Conservation (phyloP, 1,139 yeast genomes). For the Barnettozyma hawaiiensis region DNA sequence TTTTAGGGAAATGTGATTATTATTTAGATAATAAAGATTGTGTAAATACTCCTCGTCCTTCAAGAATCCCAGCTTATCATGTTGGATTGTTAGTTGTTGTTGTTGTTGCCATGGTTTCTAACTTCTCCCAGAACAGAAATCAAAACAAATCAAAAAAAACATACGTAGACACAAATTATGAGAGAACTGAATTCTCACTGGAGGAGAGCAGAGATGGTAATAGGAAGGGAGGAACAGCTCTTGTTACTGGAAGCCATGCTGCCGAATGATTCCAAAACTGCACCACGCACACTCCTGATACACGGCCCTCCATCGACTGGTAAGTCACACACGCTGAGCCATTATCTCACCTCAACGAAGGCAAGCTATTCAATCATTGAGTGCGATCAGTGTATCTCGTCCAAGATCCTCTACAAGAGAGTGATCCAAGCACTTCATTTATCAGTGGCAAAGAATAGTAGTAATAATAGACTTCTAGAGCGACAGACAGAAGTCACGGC, state of each 20-base stretch:
- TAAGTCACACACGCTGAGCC: constrained; percentile 16
- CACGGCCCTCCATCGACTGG: constrained; percentile 24
- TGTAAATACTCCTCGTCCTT: too few relatives aligned
- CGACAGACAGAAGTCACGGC: constrained; percentile 27
- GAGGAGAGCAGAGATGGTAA: not conserved
- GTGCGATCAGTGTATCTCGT: constrained; percentile 24
- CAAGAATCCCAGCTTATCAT: too few relatives aligned
- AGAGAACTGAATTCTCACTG: too few relatives aligned
- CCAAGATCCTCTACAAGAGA: constrained; percentile 21
- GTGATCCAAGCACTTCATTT: constrained; percentile 9
- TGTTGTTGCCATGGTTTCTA: too few relatives aligned
- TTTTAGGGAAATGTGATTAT: too few relatives aligned
- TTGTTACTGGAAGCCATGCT: constrained; percentile 17
- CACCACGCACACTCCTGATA: constrained; percentile 10
- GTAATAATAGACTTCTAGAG: constrained; percentile 4
- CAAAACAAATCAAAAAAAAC: too few relatives aligned
- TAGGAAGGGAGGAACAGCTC: constrained; percentile 16
- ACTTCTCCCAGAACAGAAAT: not conserved
- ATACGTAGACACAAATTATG: too few relatives aligned
- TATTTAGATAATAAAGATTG: too few relatives aligned
- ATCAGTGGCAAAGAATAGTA: not conserved
- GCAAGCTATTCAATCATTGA: constrained; percentile 17
- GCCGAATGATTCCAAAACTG: constrained; percentile 2
- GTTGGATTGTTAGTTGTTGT: too few relatives aligned
- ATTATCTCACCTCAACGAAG: constrained; percentile 8